Percentiles rank a stretch among this genome's conserved stretches.
These are phyloP conservation scores for Backusella luteola DNA, from an alignment of 192 early-diverging fungal genomes.

Conservation along the genomic window DNA sequence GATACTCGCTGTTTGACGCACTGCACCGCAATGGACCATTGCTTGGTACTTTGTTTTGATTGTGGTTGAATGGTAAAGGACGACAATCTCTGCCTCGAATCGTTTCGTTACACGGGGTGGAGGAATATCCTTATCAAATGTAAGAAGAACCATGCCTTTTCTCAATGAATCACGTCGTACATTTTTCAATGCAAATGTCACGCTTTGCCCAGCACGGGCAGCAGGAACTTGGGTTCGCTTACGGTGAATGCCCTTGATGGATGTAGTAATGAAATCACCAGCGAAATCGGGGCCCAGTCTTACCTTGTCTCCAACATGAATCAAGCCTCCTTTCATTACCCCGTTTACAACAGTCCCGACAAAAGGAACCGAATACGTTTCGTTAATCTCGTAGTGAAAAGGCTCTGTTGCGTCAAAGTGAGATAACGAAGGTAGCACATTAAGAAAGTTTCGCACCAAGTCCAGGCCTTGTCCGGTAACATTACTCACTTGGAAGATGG, in stretches of 20 bases:
- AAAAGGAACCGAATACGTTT: conserved; percentile 88
- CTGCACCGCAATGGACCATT: conserved; percentile 90
- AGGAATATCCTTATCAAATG: conserved; percentile 38
- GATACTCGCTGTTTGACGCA: conserved; percentile 85
- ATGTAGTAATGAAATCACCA: conserved; percentile 77
- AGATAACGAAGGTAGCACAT: conserved; percentile 67
- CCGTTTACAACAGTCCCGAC: conserved; percentile 92
- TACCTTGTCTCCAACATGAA: conserved; percentile 79
- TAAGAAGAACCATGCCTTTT: conserved; percentile 83
- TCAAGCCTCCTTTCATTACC: conserved; percentile 61
- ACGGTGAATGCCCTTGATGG: conserved; percentile 85
- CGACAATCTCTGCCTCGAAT: conserved; percentile 92
- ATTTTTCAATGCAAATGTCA: conserved; percentile 83
- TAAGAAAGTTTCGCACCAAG: conserved; percentile 78
- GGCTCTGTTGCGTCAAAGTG: conserved; percentile 55
- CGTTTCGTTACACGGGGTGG: conserved; percentile 56
- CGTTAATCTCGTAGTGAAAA: conserved; percentile 84
- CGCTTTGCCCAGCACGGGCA: conserved; percentile 82
- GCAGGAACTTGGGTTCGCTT: conserved; percentile 79
- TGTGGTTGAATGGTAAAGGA: conserved; percentile 89
- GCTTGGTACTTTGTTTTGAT: conserved; percentile 91
- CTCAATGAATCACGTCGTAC: conserved; percentile 74
- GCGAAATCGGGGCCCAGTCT: conserved; percentile 82
- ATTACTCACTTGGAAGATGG: conserved; percentile 94
- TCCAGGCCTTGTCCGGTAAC: conserved; percentile 74